Conservation (phyloP, 2,329 filamentous ascomycete species). For the Alternaria rosae region DNA sequence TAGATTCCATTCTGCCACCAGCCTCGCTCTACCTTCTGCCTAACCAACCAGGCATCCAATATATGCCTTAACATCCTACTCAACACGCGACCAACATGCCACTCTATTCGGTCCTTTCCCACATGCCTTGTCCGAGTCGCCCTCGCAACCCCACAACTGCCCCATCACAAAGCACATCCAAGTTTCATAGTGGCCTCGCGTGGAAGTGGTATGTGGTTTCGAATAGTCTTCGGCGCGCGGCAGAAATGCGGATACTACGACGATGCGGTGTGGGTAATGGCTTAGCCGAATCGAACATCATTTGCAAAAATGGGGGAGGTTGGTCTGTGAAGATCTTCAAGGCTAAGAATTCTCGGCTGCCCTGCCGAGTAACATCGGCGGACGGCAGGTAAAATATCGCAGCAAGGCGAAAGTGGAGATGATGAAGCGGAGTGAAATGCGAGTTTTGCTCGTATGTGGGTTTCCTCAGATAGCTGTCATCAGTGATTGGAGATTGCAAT, state of each 20-base stretch:
- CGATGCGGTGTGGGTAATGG: neutral
- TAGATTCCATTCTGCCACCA: neutral
- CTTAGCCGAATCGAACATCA: neutral
- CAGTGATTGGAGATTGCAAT: neutral
- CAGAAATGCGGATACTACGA: slow-evolving; percentile 1
- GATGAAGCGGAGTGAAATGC: neutral
- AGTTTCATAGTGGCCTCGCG: slow-evolving; percentile 1
- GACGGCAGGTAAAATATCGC: neutral
- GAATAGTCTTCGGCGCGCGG: slow-evolving; percentile 1
- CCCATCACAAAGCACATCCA: neutral
- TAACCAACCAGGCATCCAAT: neutral
- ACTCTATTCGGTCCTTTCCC: neutral
- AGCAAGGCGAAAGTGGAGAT: neutral
- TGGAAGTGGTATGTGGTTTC: slow-evolving; percentile 3
- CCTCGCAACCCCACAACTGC: neutral
- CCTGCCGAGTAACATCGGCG: neutral
- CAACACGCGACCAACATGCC: neutral
- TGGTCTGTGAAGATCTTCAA: slow-evolving; percentile 1
- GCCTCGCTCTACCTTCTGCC: slow-evolving; percentile 1
- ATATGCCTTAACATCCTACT: neutral
- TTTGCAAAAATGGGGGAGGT: neutral
- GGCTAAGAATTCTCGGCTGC: neutral
- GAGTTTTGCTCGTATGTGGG: neutral
- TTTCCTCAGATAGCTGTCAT: no score
- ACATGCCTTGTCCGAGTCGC: neutral